These are phyloP conservation scores for Penicillium waksmanii DNA, from an alignment of 495 filamentous ascomycete species.

Conservation along the genomic window DNA sequence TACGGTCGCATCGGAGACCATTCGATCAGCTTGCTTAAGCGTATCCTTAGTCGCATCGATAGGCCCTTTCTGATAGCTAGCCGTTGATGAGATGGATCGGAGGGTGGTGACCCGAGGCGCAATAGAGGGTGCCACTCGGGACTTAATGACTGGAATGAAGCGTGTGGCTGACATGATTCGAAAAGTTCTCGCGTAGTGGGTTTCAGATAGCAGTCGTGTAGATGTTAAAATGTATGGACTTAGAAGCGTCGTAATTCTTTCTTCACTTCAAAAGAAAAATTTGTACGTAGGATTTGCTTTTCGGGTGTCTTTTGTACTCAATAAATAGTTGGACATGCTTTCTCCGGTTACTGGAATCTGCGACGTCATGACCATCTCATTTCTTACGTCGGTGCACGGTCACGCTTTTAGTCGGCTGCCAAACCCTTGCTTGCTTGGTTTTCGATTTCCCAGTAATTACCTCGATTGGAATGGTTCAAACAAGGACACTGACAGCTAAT, in stretches of 20 bases:
- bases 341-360: constrained; percentile 12
- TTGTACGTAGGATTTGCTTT: not conserved
- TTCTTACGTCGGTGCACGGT: constrained; percentile 38
- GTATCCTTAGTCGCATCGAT: constrained; percentile 59
- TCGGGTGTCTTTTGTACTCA: constrained; percentile 6
- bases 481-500: not conserved
- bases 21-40: constrained; percentile 57
- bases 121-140: constrained; percentile 21
- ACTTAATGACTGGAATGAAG: constrained; percentile 27
- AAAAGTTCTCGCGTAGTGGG: not conserved
- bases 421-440: not conserved
- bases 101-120: constrained; percentile 23
- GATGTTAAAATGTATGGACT: too few species aligned
- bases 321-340: constrained; percentile 14
- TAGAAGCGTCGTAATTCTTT: too few species aligned
- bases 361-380: constrained; percentile 28
- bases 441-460: constrained; percentile 5
- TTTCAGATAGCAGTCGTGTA: not conserved
- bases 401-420: constrained; percentile 13
- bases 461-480: constrained; percentile 1
- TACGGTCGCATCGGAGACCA: constrained; percentile 56
- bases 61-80: constrained; percentile 36
- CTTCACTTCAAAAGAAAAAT: too few species aligned
- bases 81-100: constrained; percentile 39
- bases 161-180: constrained; percentile 27